Evolutionary conservation across 257 asterid species (phyloP), one percentile per base, ranked within the genome.

Genomic region (Vinca minor): DNA sequence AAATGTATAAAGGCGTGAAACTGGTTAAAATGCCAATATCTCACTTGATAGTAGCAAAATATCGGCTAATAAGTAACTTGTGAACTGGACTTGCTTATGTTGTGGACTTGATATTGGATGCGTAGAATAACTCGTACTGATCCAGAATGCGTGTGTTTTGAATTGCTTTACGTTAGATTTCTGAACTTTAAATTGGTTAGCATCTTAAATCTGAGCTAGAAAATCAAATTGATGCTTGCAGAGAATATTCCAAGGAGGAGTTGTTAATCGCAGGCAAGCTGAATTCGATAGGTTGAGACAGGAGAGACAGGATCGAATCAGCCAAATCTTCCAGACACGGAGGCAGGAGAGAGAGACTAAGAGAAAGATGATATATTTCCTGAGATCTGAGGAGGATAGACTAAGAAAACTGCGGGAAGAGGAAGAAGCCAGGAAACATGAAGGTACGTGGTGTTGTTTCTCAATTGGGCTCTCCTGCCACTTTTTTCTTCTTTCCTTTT

Each of bases 391-490:
- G 73, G 97, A 88, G 78, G 95, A 88, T 72, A 82, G 81, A 65
- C 84, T 76, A 57, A 80, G 69, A 75, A 84, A 69, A 85, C 31
- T 78, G 75, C 89, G 46, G 15, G 98, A 88, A 69, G 96, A 82
- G 83, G 98, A 88, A 81, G 96, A 84, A 73, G 94, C 89, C 35
- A 78, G 85, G 67, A 91, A 75, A 76, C 89, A 25, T 62, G 96
- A 91, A 91, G 98, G 98, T 91, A 81, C 39, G 36, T 50, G 15
- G 31, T 29, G n/a, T 5, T 49, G 14, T n/a, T 68, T 38, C 21
- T 20, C 8, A 4, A 11, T 1, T 32, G 6, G 18, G 41, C 6
- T n/a, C 15, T 11, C 35, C 12, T 38, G 46, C 11, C 46, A n/a
- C n/a, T 35, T 10, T 64, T 23, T 32, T n/a, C n/a, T n/a, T n/a